Percentiles rank a stretch among this genome's conserved stretches.
Conservation (phyloP, 202 grass and related monocot species). For the Dendrocalamus latiflorus region DNA sequence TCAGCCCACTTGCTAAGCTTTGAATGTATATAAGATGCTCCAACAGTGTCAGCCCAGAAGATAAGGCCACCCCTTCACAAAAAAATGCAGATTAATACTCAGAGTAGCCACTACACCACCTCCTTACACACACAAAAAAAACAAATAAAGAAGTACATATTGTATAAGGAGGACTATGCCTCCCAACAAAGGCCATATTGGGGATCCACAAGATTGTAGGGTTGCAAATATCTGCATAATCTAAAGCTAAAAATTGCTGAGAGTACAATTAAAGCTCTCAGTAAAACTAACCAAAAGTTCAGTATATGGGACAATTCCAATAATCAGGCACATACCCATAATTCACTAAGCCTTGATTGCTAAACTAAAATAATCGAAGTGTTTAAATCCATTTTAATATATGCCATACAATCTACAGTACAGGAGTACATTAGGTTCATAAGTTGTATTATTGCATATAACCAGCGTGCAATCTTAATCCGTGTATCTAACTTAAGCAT, state of each 20-base stretch:
- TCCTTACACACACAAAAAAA: not conserved
- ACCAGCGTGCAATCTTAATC: not conserved
- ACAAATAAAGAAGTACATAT: not conserved
- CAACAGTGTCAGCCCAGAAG: constrained; percentile 74
- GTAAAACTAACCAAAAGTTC: not conserved
- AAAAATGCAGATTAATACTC: constrained; percentile 1
- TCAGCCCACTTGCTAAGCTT: constrained; percentile 74
- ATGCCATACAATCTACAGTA: not conserved
- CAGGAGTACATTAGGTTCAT: not conserved
- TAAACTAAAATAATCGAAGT: not conserved
- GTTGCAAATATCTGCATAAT: not conserved
- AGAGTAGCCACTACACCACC: not conserved
- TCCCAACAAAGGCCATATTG: not conserved
- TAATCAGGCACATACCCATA: not conserved
- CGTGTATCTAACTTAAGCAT: not conserved
- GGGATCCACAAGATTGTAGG: not conserved
- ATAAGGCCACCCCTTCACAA: constrained; percentile 80
- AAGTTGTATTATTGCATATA: not conserved
- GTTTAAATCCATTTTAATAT: not conserved
- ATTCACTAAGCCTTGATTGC: not conserved
- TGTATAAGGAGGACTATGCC: not conserved
- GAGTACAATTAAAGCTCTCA: not conserved
- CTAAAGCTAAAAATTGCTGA: not conserved
- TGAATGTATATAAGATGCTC: constrained; percentile 66
- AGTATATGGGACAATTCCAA: not conserved